Evolutionary conservation across 345 rosid species (phyloP).

Genomic region (Hibiscus tridactylites): DNA sequence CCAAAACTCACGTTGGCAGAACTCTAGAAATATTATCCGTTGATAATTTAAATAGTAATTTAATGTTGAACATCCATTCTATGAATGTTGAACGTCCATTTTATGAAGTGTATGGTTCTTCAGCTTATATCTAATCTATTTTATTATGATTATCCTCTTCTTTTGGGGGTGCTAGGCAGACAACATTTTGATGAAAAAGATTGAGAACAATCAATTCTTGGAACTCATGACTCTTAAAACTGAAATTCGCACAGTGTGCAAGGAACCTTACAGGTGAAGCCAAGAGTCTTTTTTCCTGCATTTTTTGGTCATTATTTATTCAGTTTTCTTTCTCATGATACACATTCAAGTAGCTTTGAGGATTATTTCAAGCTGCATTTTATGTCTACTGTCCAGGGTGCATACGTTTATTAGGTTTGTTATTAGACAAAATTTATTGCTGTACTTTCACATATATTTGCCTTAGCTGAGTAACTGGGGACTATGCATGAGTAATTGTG

Average conservation of each 20-base stretch:
- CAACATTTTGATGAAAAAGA: conserved; percentile 78
- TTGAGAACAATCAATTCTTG: conserved; percentile 90
- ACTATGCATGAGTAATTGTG: neutral
- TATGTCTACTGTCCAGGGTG: neutral
- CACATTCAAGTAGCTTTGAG: neutral
- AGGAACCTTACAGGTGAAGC: conserved; percentile 88
- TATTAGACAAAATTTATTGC: neutral
- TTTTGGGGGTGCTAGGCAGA: conserved; percentile 47
- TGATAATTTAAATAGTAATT: neutral
- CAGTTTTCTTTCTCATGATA: neutral
- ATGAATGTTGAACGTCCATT: neutral
- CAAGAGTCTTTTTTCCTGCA: conserved; percentile 7
- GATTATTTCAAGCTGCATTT: neutral
- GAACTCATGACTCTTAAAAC: conserved; percentile 79
- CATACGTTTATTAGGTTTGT: neutral
- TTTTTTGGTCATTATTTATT: conserved; percentile 13
- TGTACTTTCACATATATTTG: conserved; percentile 1
- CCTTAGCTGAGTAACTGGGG: neutral
- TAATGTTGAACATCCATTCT: neutral
- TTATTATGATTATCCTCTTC: neutral
- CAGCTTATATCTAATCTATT: neutral
- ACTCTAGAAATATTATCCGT: neutral
- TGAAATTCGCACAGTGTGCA: conserved; percentile 70
- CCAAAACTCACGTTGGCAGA: neutral
- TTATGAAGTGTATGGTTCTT: neutral